phyloP scores from a whole-genome alignment of 805 yeast species.

The Sporopachydermia lactativora region DNA sequence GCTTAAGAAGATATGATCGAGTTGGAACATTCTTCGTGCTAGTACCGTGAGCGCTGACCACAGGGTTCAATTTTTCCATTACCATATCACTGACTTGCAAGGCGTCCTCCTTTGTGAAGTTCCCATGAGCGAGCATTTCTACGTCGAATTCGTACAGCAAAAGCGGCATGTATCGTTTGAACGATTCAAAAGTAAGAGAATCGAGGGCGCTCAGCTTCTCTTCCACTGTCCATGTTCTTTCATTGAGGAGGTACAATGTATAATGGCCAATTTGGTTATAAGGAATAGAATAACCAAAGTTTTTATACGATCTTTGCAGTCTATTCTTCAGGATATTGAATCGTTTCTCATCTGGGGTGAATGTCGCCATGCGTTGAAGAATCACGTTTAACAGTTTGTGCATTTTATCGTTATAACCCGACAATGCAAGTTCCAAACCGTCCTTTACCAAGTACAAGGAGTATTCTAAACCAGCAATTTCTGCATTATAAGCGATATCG shows the following conservation, averaged over 20 bases:
- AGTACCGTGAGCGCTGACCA: constrained; percentile 10
- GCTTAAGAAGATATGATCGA: constrained; percentile 29
- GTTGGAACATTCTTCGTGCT: constrained; percentile 10
- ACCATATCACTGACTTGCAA: constrained; percentile 31
- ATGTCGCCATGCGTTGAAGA: constrained; percentile 35
- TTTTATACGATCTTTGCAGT: constrained; percentile 43
- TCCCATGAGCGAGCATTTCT: constrained; percentile 72
- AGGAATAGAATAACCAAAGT: constrained; percentile 62
- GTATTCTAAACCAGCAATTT: constrained; percentile 60
- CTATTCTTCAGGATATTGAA: constrained; percentile 58
- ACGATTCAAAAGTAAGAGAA: constrained; percentile 31
- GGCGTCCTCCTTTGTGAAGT: constrained; percentile 43
- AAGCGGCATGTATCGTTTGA: constrained; percentile 35
- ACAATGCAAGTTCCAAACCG: constrained; percentile 52
- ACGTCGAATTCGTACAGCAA: constrained; percentile 45
- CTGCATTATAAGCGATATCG: constrained; percentile 72
- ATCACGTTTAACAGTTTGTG: constrained; percentile 47
- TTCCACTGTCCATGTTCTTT: constrained; percentile 47
- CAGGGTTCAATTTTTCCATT: constrained; percentile 22
- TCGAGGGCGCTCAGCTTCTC: constrained; percentile 42
- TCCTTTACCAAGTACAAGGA: constrained; percentile 45
- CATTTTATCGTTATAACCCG: constrained; percentile 79
- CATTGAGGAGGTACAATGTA: constrained; percentile 53
- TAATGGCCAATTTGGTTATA: constrained; percentile 61
- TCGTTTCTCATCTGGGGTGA: constrained; percentile 38